Conservation (phyloP, 768 basidiomycete genomes). For the Lentinula guzmanii region DNA sequence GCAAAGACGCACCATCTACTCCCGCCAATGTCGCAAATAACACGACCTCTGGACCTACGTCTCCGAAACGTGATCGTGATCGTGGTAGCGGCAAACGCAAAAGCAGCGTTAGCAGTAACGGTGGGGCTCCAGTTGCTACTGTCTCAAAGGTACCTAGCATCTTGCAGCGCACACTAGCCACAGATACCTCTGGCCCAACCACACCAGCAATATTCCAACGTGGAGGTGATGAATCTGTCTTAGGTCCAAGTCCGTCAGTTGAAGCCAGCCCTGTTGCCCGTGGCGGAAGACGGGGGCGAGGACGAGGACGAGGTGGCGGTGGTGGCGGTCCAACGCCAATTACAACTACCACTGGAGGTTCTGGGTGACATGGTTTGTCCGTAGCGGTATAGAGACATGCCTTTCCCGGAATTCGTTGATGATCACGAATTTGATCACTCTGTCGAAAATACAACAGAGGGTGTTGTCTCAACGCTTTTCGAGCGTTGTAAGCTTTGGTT, state of each 20-base stretch:
- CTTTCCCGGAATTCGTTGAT: too few species aligned
- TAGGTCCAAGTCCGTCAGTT: neutral
- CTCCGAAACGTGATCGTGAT: constrained; percentile 4
- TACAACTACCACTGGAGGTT: neutral
- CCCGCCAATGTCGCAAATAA: neutral
- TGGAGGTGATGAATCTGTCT: neutral
- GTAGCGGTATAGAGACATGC: too few species aligned
- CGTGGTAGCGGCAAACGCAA: constrained; percentile 9
- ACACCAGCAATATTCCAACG: neutral
- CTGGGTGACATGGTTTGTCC: neutral
- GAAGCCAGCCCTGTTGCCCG: neutral
- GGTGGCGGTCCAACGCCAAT: neutral
- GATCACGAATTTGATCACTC: too few species aligned
- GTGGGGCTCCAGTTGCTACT: constrained; percentile 2
- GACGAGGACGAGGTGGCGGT: constrained; percentile 5
- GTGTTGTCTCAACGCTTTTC: too few species aligned
- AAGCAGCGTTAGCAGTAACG: constrained; percentile 2
- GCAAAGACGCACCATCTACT: neutral
- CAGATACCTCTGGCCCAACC: constrained; percentile 9
- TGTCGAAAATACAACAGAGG: too few species aligned
- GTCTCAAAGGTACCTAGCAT: constrained; percentile 22
- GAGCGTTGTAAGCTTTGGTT: too few species aligned
- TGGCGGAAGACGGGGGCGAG: constrained; percentile 6
- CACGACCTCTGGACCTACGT: neutral
- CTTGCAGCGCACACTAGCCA: constrained; percentile 17